Conservation (phyloP, 805 yeast genomes). For the Blastobotrys muscicola region DNA sequence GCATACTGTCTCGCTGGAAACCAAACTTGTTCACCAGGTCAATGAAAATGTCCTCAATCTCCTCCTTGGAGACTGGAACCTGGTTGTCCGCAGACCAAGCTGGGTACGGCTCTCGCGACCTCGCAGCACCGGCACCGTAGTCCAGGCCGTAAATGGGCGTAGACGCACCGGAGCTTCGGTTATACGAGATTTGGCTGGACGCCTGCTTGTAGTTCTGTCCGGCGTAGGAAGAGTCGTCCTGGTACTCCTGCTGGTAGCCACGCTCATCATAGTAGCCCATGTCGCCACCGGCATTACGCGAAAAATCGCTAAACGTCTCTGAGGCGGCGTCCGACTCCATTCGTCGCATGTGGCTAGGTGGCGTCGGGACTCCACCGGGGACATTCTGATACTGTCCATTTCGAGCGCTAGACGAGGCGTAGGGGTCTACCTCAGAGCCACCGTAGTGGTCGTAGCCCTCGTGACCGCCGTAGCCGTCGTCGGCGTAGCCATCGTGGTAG, state of each 20-base stretch:
- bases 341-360: constrained; percentile 7
- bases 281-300: constrained; percentile 23
- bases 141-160: constrained; percentile 83
- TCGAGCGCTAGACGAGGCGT: constrained; percentile 26
- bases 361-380: constrained; percentile 11
- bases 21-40: constrained; percentile 50
- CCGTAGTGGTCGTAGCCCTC: constrained; percentile 28
- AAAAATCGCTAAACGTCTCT: constrained; percentile 34
- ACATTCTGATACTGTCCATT: constrained; percentile 4
- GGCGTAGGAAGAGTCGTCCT: constrained; percentile 22
- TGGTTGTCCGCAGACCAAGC: constrained; percentile 85
- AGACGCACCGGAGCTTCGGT: constrained; percentile 84
- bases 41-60: constrained; percentile 48
- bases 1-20: constrained; percentile 56
- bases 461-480: constrained; percentile 26
- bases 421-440: constrained; percentile 32
- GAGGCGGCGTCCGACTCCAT: constrained; percentile 26
- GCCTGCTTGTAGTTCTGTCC: constrained; percentile 21
- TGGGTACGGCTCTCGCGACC: constrained; percentile 82
- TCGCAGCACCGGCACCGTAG: constrained; percentile 42
- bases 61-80: constrained; percentile 31
- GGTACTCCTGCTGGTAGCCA: constrained; percentile 17
- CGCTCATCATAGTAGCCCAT: constrained; percentile 30
- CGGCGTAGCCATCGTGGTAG: constrained; percentile 27
- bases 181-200: constrained; percentile 58